A percentile compares a stretch with the other conserved stretches of the same genome.
These are phyloP conservation scores for Colletotrichum tropicale DNA, from an alignment of 2,329 filamentous ascomycete species.

Conservation along the genomic window DNA sequence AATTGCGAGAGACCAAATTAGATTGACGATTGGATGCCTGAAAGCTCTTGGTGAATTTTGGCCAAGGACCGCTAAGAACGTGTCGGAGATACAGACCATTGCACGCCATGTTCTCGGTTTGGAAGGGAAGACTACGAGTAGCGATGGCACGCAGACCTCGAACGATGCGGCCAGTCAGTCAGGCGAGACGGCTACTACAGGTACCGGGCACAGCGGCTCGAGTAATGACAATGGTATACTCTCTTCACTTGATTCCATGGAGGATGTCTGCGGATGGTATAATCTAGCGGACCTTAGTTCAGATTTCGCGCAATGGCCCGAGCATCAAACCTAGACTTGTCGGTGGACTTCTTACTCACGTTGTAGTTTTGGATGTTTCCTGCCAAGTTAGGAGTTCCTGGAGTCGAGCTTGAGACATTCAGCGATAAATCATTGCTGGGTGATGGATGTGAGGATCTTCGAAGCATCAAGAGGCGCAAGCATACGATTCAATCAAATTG, in stretches of 20 bases:
- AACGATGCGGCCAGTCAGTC: not conserved
- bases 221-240: not conserved
- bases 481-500: not conserved
- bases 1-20: conserved; percentile 43
- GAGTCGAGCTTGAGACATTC: accelerated
- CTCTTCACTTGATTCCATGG: not conserved
- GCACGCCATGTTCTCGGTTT: conserved; percentile 33
- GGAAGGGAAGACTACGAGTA: not conserved
- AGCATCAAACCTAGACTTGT: accelerated
- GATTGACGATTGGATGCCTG: conserved; percentile 44
- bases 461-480: accelerated
- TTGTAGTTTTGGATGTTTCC: accelerated
- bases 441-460: accelerated
- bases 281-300: not conserved
- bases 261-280: conserved; percentile 13
- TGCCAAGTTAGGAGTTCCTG: accelerated
- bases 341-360: not conserved
- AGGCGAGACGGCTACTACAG: not conserved
- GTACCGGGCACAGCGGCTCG: not conserved
- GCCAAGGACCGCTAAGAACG: conserved; percentile 38
- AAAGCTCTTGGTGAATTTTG: conserved; percentile 39
- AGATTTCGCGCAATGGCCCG: not conserved
- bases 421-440: accelerated
- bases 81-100: conserved; percentile 43
- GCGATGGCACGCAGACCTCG: not conserved